phyloP scores from a whole-genome alignment of 1,284 basidiomycete species.

The Abortiporus biennis region DNA sequence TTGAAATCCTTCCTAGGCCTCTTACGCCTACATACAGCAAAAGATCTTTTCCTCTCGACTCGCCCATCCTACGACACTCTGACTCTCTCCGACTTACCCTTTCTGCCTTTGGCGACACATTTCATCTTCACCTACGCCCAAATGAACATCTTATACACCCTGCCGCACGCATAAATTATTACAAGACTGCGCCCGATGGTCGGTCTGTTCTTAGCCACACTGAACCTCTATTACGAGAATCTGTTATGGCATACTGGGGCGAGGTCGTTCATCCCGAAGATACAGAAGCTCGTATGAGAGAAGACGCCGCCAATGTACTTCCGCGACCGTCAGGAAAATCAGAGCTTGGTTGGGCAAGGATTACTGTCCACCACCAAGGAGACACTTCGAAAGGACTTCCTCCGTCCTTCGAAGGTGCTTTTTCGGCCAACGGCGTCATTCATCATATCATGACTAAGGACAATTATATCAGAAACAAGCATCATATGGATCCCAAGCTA shows the following conservation, averaged over 20 bases:
- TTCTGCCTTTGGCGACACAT: constrained; percentile 56
- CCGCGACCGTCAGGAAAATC: constrained; percentile 33
- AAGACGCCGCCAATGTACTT: constrained; percentile 49
- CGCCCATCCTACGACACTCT: constrained; percentile 44
- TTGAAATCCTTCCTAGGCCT: constrained; percentile 62
- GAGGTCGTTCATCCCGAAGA: constrained; percentile 53
- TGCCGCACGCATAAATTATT: constrained; percentile 63
- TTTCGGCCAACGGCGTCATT: constrained; percentile 60
- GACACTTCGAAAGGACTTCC: constrained; percentile 37
- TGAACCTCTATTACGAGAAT: constrained; percentile 46
- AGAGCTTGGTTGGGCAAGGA: constrained; percentile 64
- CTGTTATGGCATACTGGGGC: constrained; percentile 60
- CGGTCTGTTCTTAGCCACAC: constrained; percentile 37
- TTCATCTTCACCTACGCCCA: constrained; percentile 65
- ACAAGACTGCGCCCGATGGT: constrained; percentile 41
- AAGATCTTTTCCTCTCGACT: constrained; percentile 25
- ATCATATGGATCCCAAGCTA: constrained; percentile 49
- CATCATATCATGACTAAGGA: constrained; percentile 73
- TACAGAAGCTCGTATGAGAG: constrained; percentile 47
- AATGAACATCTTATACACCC: constrained; percentile 76
- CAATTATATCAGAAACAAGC: constrained; percentile 61
- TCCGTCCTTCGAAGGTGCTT: constrained; percentile 73
- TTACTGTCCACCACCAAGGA: constrained; percentile 66
- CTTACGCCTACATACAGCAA: constrained; percentile 26
- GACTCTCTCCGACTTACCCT: constrained; percentile 64